phyloP scores from a whole-genome alignment of 2,329 filamentous ascomycete species.

The Talaromyces sp. region DNA sequence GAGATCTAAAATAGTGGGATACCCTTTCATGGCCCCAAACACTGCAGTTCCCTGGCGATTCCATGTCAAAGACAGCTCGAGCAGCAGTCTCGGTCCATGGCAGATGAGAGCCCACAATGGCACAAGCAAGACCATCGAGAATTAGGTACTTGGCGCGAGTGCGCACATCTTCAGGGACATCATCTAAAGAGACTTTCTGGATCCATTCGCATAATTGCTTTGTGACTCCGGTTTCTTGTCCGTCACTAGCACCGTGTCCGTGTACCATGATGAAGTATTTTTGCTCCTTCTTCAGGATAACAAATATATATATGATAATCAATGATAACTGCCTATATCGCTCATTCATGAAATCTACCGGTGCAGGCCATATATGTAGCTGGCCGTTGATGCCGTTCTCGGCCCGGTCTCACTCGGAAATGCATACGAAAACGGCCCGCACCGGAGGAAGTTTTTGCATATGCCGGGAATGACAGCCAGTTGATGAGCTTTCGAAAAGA shows the following conservation, averaged over 20 bases:
- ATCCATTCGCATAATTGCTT: slow-evolving; percentile 4
- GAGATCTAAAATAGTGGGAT: neutral
- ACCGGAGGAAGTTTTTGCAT: neutral
- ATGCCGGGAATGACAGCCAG: neutral
- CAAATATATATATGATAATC: neutral
- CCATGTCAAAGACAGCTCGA: slow-evolving; percentile 1
- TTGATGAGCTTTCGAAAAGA: neutral
- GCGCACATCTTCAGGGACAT: slow-evolving; percentile 28
- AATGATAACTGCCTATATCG: neutral
- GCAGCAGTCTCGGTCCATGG: slow-evolving; percentile 7
- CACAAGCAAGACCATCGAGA: slow-evolving; percentile 40
- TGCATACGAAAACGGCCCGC: neutral
- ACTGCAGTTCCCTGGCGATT: slow-evolving; percentile 23
- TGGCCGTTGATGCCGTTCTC: neutral
- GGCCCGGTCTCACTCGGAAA: neutral
- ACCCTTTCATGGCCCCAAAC: slow-evolving; percentile 15
- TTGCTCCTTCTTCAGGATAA: neutral
- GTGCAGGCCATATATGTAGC: neutral
- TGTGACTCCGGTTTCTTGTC: neutral
- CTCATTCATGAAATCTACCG: neutral
- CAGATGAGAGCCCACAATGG: slow-evolving; percentile 3
- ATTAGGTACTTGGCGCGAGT: slow-evolving; percentile 39
- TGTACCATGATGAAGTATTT: neutral
- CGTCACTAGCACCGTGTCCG: neutral
- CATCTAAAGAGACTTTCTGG: slow-evolving; percentile 7